Base-by-base conservation (phyloP, 345 rosid genomes). In the Noccaea bulbosa region DNA sequence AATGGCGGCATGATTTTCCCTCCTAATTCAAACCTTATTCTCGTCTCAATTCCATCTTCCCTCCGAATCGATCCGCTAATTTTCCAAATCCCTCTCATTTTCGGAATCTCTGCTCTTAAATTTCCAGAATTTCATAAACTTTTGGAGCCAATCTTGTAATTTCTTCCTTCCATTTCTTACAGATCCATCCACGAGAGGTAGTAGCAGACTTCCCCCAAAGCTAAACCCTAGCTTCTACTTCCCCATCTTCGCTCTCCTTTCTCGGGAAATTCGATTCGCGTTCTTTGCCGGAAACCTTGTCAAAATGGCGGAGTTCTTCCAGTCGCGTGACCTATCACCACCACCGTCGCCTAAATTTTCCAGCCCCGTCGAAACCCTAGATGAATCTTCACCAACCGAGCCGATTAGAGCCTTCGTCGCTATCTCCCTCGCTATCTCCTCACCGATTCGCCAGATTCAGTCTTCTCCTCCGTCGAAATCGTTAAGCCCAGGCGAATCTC, bases 1-100 rank as follows among this genome's bases (percentile, higher is more conserved):
- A 11, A 34, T 48, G 72, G 76, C 80, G 76, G 80, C 40, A 51
- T 58, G 43, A 53, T 15, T 65, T 77, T 70, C 80, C 80, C 80
- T 77, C 80, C 76, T 4, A 22, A 33, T 71, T 71, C 52, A 16
- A 77, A 70, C 47, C 54, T 30, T 43, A 11, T 46, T 12, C 17
- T 30, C 2, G 27, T 4, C 46, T 34, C 38, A 67, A 53, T 62
- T 30, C 0, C 40, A 30, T 11, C 41, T 68, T 67, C 79, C 79
- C 68, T 69, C 78, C 69, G 37, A 69, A 10, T 54, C 45, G 12
- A 40, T 73, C n/a, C 56, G 12, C 66, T 41, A 34, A n/a, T 7
- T 17, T 24, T 24, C 16, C 35, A 33, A 49, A 61, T 16, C 52
- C 27, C 52, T 20, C 38, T 24, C 33, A 45, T 14, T 43, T 68